Percentiles rank a stretch among this genome's conserved stretches.
Evolutionary conservation across 2,329 filamentous ascomycete genomes (phyloP).

Genomic region (Pseudopithomyces chartarum): DNA sequence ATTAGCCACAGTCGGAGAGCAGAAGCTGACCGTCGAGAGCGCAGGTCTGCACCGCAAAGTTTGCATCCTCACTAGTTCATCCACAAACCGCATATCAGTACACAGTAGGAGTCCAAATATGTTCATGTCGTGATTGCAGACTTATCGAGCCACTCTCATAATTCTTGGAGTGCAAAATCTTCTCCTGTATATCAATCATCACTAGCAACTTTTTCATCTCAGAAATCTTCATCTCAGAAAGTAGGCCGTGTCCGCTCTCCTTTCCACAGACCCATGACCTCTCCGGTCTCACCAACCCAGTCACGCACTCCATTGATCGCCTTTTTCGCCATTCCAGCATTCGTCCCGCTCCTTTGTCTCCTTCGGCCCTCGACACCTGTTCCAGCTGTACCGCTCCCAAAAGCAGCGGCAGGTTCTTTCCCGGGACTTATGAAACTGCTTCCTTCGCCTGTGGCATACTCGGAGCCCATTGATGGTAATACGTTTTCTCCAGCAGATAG

Average conservation of each 20-base stretch:
- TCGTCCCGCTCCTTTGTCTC: conserved; percentile 57
- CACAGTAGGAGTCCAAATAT: too few relatives aligned
- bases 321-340: conserved; percentile 60
- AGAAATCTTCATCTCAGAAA: conserved; percentile 35
- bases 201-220: background rate
- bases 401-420: conserved; percentile 35
- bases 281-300: conserved; percentile 66
- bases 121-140: too few relatives aligned
- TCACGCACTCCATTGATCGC: conserved; percentile 67
- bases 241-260: conserved; percentile 60
- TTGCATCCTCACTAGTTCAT: too few relatives aligned
- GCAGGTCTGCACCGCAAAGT: too few relatives aligned
- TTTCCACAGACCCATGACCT: conserved; percentile 66
- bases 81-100: too few relatives aligned
- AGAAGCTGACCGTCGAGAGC: too few relatives aligned
- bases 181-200: background rate
- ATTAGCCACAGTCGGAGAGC: too few relatives aligned
- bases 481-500: conserved; percentile 94
- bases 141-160: too few relatives aligned
- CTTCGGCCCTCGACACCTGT: conserved; percentile 33
- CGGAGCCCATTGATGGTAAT: conserved; percentile 85
- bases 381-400: conserved; percentile 38
- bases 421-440: conserved; percentile 55
- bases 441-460: conserved; percentile 67
- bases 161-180: too few relatives aligned